These are phyloP conservation scores for Stygiomarasmius scandens DNA, from an alignment of 1,284 basidiomycete species.

Conservation along the genomic window DNA sequence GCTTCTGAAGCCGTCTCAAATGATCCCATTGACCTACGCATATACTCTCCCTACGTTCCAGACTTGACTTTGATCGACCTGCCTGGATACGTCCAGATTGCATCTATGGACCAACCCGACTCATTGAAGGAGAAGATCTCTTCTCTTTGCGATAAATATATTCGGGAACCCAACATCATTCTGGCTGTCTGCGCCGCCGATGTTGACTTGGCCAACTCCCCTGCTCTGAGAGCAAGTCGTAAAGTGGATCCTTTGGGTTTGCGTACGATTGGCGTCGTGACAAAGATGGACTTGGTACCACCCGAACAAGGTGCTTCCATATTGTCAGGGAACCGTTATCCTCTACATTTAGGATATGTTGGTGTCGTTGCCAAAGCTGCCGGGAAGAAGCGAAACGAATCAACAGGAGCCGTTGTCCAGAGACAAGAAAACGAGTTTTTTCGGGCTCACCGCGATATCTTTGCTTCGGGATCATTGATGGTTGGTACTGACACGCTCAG, in stretches of 20 bases:
- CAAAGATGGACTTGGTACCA: conserved; percentile 97
- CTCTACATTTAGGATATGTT: conserved; percentile 96
- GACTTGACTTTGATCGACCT: conserved; percentile 97
- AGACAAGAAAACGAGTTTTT: conserved; percentile 86
- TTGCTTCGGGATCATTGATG: conserved; percentile 74
- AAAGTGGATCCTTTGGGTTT: conserved; percentile 94
- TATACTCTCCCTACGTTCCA: conserved; percentile 94
- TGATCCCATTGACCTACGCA: conserved; percentile 94
- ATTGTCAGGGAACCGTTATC: conserved; percentile 90
- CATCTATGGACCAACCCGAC: conserved; percentile 95
- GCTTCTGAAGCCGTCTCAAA: conserved; percentile 89
- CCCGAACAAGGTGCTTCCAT: conserved; percentile 84
- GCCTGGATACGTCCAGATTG: conserved; percentile 96
- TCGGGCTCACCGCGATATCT: conserved; percentile 69
- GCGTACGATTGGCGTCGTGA: conserved; percentile 96
- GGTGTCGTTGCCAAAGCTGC: conserved; percentile 92
- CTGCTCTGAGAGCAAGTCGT: conserved; percentile 89
- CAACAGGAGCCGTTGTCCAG: conserved; percentile 55
- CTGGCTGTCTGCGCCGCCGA: conserved; percentile 98
- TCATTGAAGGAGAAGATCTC: conserved; percentile 92
- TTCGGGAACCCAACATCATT: conserved; percentile 96
- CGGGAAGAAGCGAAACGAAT: conserved; percentile 51
- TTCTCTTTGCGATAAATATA: conserved; percentile 92
- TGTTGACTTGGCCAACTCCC: conserved; percentile 98
- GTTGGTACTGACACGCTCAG: conserved; percentile 91